phyloP scores from a whole-genome alignment of 306 rosid genomes.

The Quercus dentata region DNA sequence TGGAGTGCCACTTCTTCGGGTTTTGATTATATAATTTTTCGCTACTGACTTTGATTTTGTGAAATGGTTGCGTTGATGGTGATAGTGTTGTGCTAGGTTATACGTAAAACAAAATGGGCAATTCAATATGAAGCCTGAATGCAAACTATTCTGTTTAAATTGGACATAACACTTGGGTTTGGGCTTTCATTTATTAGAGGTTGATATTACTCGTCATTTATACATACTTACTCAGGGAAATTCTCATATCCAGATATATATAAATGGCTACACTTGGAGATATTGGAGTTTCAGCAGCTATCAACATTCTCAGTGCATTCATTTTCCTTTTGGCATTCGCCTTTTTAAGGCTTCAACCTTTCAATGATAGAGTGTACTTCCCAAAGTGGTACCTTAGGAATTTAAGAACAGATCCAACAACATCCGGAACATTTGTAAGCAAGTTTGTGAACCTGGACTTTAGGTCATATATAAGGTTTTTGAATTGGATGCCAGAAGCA shows the following conservation, averaged over 20 bases:
- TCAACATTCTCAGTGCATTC: slow-evolving; percentile 74
- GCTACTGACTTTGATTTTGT: too few species aligned
- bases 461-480: slow-evolving; percentile 62
- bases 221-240: slow-evolving; percentile 31
- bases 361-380: slow-evolving; percentile 92
- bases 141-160: background rate
- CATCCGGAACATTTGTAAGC: slow-evolving; percentile 64
- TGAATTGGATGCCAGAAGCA: slow-evolving; percentile 98
- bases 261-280: slow-evolving; percentile 78
- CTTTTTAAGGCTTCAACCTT: slow-evolving; percentile 89
- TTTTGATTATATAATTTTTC: too few species aligned
- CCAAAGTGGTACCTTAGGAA: slow-evolving; percentile 94
- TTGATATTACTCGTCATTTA: background rate
- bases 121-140: background rate
- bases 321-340: slow-evolving; percentile 79
- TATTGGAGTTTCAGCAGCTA: slow-evolving; percentile 69
- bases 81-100: too few species aligned
- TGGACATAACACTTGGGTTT: background rate
- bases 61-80: too few species aligned
- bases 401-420: slow-evolving; percentile 70
- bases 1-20: too few species aligned
- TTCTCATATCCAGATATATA: background rate
- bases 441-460: slow-evolving; percentile 86
- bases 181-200: background rate
- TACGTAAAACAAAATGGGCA: too few species aligned